Percentiles rank a stretch among this genome's conserved stretches.
These are phyloP conservation scores for Climacium dendroides DNA, from an alignment of 225 moss, liverwort and hornwort species.

Conservation along the genomic window DNA sequence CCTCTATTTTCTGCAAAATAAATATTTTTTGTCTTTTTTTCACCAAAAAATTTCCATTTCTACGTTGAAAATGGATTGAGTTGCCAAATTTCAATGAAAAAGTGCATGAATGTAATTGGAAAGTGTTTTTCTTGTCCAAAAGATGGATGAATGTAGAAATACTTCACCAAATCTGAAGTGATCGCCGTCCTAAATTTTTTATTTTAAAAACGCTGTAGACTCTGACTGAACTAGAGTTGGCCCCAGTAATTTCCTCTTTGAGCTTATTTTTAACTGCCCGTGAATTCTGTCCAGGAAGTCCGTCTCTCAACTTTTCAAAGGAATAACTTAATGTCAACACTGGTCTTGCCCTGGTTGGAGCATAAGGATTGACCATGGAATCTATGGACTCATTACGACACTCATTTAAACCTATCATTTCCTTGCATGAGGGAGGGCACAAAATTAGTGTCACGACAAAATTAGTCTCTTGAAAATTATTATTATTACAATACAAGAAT, in stretches of 20 bases:
- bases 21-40: too few relatives aligned
- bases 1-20: fast-evolving
- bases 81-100: neutral
- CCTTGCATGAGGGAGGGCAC: neutral
- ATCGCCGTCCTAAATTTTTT: too few relatives aligned
- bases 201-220: too few relatives aligned
- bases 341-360: too few relatives aligned
- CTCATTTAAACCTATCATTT: neutral
- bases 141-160: neutral
- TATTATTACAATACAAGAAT: neutral
- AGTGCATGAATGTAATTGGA: neutral
- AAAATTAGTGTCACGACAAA: neutral
- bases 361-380: neutral
- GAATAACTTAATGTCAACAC: neutral
- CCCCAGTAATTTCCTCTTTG: neutral
- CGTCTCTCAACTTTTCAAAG: neutral
- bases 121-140: neutral
- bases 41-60: neutral
- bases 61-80: neutral
- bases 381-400: too few relatives aligned
- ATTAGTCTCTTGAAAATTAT: neutral
- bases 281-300: neutral
- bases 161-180: too few relatives aligned
- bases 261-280: neutral
- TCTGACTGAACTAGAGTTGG: neutral